Conservation (phyloP, 2,329 filamentous ascomycete species). For the Sporothrix luriei region DNA sequence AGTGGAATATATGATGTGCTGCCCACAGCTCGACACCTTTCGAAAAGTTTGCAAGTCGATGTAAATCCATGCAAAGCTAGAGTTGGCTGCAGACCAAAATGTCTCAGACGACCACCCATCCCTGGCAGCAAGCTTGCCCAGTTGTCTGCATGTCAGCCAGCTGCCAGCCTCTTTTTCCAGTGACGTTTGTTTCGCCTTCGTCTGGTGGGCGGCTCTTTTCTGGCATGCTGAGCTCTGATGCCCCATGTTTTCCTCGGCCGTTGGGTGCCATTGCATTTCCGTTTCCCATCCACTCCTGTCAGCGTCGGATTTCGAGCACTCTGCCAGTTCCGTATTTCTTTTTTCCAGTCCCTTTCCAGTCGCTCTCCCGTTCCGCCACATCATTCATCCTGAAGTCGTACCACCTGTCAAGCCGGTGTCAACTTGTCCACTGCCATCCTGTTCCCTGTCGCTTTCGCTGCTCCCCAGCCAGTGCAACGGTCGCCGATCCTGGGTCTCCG, state of each 20-base stretch:
- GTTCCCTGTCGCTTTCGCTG: not conserved
- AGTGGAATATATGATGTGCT: too few relatives aligned
- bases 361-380: not conserved
- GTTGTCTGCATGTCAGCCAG: not conserved
- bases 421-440: not conserved
- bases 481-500: not conserved
- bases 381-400: too few relatives aligned
- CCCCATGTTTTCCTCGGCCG: not conserved
- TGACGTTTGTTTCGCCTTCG: not conserved
- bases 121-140: not conserved
- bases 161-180: not conserved
- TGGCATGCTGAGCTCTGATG: not conserved
- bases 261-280: too few relatives aligned
- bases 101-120: conserved; percentile 20
- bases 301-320: not conserved
- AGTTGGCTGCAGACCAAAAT: not conserved
- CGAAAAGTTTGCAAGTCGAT: not conserved
- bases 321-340: not conserved
- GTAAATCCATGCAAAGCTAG: not conserved
- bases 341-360: not conserved
- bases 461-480: not conserved
- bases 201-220: not conserved
- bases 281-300: not conserved
- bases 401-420: not conserved
- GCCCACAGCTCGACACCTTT: not conserved